A percentile compares a stretch with the other conserved stretches of the same genome.
phyloP scores from a whole-genome alignment of 176 grass and related monocot species.

The Carex scoparia region DNA sequence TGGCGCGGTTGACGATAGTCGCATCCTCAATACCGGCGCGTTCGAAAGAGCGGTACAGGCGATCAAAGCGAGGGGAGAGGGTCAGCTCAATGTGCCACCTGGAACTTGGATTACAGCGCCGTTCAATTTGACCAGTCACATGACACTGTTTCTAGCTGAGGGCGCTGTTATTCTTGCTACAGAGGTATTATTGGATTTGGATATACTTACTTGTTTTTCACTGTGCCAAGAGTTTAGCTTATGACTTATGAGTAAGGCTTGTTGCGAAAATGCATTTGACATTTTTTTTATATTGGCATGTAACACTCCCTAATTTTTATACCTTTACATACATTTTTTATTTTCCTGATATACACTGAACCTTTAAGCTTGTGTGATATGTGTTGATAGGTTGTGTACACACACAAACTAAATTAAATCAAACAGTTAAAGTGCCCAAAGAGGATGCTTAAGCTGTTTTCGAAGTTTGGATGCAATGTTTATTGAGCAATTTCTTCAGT shows the following conservation, averaged over 20 bases:
- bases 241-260: background rate
- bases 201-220: background rate
- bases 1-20: constrained; percentile 66
- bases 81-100: constrained; percentile 72
- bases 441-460: background rate
- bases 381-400: background rate
- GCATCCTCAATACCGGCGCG: constrained; percentile 61
- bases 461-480: background rate
- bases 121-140: constrained; percentile 90
- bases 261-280: background rate
- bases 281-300: constrained; percentile 7
- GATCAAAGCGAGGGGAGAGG: constrained; percentile 50
- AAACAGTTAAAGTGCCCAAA: background rate
- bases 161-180: constrained; percentile 70
- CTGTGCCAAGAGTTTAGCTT: background rate
- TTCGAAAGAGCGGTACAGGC: constrained; percentile 72
- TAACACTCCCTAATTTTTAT: background rate
- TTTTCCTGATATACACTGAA: background rate
- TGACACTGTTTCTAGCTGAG: constrained; percentile 82
- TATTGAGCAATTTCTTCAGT: background rate
- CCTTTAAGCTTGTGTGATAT: constrained; percentile 5
- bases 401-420: background rate
- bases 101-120: constrained; percentile 80
- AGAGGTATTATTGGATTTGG: constrained; percentile 41
- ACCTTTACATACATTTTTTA: background rate